These are phyloP conservation scores for Triticum turgidum DNA, from an alignment of 176 grass and related monocot genomes.

Conservation along the genomic window DNA sequence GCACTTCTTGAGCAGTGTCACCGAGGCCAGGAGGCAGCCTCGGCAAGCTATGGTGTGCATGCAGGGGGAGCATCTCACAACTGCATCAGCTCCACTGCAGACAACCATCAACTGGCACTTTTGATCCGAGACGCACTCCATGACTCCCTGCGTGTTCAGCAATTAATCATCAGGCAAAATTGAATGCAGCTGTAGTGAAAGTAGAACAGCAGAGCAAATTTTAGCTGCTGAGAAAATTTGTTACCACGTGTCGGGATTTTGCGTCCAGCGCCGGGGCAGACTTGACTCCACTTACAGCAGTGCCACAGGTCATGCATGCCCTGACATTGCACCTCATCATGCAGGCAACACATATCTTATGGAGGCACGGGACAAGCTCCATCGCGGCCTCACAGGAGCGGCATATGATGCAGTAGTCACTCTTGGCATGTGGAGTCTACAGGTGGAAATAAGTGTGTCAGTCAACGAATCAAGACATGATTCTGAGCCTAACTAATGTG, in stretches of 20 bases:
- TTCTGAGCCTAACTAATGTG: neutral
- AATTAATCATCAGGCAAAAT: slow-evolving; percentile 15
- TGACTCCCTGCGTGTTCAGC: slow-evolving; percentile 29
- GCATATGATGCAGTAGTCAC: slow-evolving; percentile 53
- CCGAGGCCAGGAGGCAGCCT: slow-evolving; percentile 48
- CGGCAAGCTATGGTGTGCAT: slow-evolving; percentile 54
- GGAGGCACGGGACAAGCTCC: slow-evolving; percentile 56
- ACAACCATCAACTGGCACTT: slow-evolving; percentile 59
- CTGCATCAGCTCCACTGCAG: slow-evolving; percentile 51
- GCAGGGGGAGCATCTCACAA: slow-evolving; percentile 53
- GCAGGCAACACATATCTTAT: slow-evolving; percentile 58
- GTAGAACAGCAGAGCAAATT: neutral
- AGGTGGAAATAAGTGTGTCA: slow-evolving; percentile 18
- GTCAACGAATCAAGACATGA: neutral
- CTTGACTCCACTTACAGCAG: slow-evolving; percentile 46
- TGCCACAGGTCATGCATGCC: slow-evolving; percentile 53
- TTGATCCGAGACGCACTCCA: neutral
- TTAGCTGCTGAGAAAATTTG: neutral
- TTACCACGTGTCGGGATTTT: slow-evolving; percentile 37
- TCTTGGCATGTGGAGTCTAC: slow-evolving; percentile 44
- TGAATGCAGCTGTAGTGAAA: neutral
- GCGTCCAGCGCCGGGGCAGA: slow-evolving; percentile 40
- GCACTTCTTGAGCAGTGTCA: slow-evolving; percentile 48
- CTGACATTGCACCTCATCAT: slow-evolving; percentile 50
- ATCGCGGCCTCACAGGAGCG: slow-evolving; percentile 40